phyloP scores from a whole-genome alignment of 208 protist species.

The Tritrichomonas musculus region DNA sequence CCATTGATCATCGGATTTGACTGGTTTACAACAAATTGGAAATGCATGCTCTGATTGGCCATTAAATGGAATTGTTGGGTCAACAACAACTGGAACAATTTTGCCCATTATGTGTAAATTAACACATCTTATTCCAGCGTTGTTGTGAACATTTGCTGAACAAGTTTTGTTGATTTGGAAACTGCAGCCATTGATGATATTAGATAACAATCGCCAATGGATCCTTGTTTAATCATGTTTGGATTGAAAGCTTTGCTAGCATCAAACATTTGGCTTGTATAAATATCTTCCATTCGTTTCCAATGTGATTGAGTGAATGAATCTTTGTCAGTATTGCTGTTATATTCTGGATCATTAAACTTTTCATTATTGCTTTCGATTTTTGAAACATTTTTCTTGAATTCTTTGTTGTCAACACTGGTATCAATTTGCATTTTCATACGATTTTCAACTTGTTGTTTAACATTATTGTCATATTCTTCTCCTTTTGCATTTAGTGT shows the following conservation, averaged over 20 bases:
- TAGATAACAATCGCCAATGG: slow-evolving; percentile 22
- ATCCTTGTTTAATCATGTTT: not conserved
- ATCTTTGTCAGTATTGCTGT: no score
- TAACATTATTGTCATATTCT: not conserved
- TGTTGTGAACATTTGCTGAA: not conserved
- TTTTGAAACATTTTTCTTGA: not conserved
- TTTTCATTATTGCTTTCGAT: not conserved
- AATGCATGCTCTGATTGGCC: not conserved
- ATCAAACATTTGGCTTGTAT: no score
- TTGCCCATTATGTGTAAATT: not conserved
- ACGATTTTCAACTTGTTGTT: not conserved
- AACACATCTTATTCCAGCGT: not conserved
- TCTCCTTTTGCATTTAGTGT: not conserved
- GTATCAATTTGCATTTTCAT: not conserved
- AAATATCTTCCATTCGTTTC: not conserved
- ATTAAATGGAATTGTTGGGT: not conserved
- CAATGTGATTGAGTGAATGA: not conserved
- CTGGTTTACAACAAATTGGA: not conserved
- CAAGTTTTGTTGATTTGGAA: not conserved
- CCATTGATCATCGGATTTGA: not conserved
- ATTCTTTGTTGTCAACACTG: not conserved
- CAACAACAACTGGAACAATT: not conserved
- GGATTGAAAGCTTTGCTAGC: not conserved
- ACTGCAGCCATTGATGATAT: not conserved
- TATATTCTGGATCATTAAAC: not conserved